These are phyloP conservation scores for Middelhovenomyces tepae DNA, from an alignment of 805 yeast species.

Conservation along the genomic window DNA sequence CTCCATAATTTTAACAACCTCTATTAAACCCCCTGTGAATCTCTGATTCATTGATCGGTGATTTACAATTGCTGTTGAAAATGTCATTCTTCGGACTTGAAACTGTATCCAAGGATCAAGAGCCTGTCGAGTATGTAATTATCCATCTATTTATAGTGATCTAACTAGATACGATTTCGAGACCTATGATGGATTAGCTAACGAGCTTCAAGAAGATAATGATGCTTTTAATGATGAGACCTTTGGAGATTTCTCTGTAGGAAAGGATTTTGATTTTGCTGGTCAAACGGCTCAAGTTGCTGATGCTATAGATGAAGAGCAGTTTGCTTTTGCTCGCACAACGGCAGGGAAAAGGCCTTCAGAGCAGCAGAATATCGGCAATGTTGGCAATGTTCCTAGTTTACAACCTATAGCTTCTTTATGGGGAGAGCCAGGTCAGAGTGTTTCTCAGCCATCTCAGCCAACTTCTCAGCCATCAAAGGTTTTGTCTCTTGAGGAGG, in stretches of 20 bases:
- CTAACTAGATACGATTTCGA: slow-evolving; percentile 57
- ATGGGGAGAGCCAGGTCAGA: slow-evolving; percentile 40
- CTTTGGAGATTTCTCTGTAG: slow-evolving; percentile 52
- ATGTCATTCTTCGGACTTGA: slow-evolving; percentile 69
- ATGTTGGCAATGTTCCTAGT: slow-evolving; percentile 22
- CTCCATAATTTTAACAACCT: too few relatives aligned
- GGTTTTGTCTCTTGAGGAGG: slow-evolving; percentile 68
- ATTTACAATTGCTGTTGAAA: too few relatives aligned
- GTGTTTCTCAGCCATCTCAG: slow-evolving; percentile 4
- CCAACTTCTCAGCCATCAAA: slow-evolving; percentile 28
- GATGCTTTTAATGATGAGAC: slow-evolving; percentile 79
- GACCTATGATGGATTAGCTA: slow-evolving; percentile 74
- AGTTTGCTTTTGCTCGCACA: slow-evolving; percentile 23
- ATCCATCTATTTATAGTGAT: slow-evolving; percentile 22
- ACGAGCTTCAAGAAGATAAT: slow-evolving; percentile 50
- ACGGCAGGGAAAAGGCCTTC: slow-evolving; percentile 28
- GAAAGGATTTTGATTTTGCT: slow-evolving; percentile 61
- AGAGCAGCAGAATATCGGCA: slow-evolving; percentile 18
- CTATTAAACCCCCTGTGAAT: too few relatives aligned
- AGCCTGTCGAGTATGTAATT: slow-evolving; percentile 8
- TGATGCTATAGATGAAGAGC: slow-evolving; percentile 22
- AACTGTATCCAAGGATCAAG: slow-evolving; percentile 23
- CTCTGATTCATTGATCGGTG: too few relatives aligned
- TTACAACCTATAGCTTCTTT: slow-evolving; percentile 65
- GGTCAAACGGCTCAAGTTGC: slow-evolving; percentile 27